Evolutionary conservation across 805 yeast genomes (phyloP).

Genomic region (Candida chauliodis): DNA sequence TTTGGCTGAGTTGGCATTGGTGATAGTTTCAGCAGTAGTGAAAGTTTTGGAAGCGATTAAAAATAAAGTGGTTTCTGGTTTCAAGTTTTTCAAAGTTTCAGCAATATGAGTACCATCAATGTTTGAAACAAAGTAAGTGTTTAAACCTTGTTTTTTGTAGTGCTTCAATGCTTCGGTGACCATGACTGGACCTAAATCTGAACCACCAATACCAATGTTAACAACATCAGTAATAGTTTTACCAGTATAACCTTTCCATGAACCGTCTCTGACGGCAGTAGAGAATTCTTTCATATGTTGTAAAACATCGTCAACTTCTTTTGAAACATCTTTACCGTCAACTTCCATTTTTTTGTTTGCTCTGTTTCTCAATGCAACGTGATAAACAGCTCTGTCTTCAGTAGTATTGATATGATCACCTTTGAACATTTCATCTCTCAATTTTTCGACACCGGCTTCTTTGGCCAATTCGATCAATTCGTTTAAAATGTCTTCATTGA

Average conservation of each 20-base stretch:
- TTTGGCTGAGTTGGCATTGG: slow-evolving; percentile 95
- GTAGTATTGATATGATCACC: slow-evolving; percentile 95
- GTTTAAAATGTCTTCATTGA: slow-evolving; percentile 76
- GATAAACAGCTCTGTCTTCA: slow-evolving; percentile 96
- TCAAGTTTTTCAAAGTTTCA: slow-evolving; percentile 72
- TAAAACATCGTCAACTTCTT: slow-evolving; percentile 87
- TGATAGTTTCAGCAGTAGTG: slow-evolving; percentile 97
- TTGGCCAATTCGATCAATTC: slow-evolving; percentile 75
- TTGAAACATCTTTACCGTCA: slow-evolving; percentile 85
- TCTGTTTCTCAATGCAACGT: slow-evolving; percentile 94
- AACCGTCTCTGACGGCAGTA: slow-evolving; percentile 83
- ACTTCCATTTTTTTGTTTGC: slow-evolving; percentile 79
- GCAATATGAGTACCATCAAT: slow-evolving; percentile 98
- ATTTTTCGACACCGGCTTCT: slow-evolving; percentile 81
- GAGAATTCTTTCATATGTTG: slow-evolving; percentile 97
- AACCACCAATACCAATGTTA: slow-evolving; percentile 98
- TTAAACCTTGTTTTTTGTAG: slow-evolving; percentile 69
- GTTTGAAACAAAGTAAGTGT: slow-evolving; percentile 93
- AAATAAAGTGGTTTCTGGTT: slow-evolving; percentile 91
- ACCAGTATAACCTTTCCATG: slow-evolving; percentile 97
- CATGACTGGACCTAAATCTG: slow-evolving; percentile 99
- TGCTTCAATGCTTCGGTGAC: slow-evolving; percentile 97
- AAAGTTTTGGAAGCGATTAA: slow-evolving; percentile 95
- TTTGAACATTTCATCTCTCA: slow-evolving; percentile 86
- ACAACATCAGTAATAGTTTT: slow-evolving; percentile 90